Conservation (phyloP, 768 basidiomycete species). For the Podaxis sp. region DNA sequence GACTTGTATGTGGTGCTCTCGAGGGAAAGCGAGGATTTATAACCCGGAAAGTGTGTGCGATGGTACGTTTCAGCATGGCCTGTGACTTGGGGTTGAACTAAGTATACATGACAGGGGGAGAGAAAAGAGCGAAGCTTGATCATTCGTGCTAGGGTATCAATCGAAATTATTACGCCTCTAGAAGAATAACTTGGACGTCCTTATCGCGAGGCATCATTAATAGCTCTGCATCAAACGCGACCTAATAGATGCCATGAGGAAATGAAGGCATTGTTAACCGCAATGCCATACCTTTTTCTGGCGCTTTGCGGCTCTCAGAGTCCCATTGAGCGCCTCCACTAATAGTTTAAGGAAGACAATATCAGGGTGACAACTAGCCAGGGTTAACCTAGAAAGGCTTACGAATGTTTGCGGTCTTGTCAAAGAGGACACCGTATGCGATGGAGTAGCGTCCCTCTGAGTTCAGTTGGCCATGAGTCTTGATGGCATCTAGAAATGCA, state of each 20-base stretch:
- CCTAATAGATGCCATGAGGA: slow-evolving; percentile 25
- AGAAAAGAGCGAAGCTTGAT: too few relatives aligned
- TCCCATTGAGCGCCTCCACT: slow-evolving; percentile 54
- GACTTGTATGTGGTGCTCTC: too few relatives aligned
- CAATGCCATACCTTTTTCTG: slow-evolving; percentile 39
- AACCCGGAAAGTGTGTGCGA: too few relatives aligned
- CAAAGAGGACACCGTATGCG: slow-evolving; percentile 44
- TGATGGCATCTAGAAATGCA: slow-evolving; percentile 37
- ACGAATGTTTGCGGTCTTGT: slow-evolving; percentile 49
- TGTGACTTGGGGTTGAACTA: too few relatives aligned
- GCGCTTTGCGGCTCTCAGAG: slow-evolving; percentile 43
- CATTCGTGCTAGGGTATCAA: background rate
- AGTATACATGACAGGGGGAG: too few relatives aligned
- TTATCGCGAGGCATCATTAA: slow-evolving; percentile 53
- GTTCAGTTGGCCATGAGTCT: slow-evolving; percentile 39
- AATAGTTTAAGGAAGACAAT: background rate
- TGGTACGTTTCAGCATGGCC: too few relatives aligned
- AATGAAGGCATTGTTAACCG: background rate
- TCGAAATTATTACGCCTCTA: slow-evolving; percentile 22
- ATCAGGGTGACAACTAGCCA: background rate
- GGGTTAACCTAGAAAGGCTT: slow-evolving; percentile 15
- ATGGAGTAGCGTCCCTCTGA: slow-evolving; percentile 37
- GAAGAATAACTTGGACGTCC: slow-evolving; percentile 41
- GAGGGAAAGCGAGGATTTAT: too few relatives aligned
- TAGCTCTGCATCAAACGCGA: slow-evolving; percentile 44